Conservation (phyloP, 441 rosid species). For the Eruca vesicaria region DNA sequence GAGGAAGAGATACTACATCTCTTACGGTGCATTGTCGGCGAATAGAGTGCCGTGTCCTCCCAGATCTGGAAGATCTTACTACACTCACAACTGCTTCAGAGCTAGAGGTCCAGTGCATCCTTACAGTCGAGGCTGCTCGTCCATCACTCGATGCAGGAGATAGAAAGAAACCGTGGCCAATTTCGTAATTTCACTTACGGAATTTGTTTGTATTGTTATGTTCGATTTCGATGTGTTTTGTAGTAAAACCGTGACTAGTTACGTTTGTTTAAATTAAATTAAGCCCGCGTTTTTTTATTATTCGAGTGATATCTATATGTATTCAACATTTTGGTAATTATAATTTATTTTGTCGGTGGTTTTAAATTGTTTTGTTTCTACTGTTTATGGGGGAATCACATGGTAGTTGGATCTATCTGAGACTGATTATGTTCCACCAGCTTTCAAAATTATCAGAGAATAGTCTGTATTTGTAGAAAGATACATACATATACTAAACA, state of each 20-base stretch:
- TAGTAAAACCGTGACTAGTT: constrained; percentile 11
- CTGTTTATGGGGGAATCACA: no score
- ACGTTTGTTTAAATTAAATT: background rate
- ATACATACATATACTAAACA: no score
- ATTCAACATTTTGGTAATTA: no score
- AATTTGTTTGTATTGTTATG: background rate
- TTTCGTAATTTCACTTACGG: constrained; percentile 3
- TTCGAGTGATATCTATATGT: no score
- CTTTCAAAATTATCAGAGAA: no score
- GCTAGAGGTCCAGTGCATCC: constrained; percentile 71
- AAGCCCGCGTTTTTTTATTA: background rate
- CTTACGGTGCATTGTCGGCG: constrained; percentile 87
- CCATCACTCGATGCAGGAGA: constrained; percentile 77
- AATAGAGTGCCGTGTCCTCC: constrained; percentile 88
- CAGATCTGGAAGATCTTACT: constrained; percentile 89
- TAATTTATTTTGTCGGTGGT: no score
- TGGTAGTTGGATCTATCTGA: no score
- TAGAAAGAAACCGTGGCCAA: constrained; percentile 2
- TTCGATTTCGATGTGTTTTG: background rate
- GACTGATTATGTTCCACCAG: no score
- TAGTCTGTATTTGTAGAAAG: no score
- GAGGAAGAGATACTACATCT: constrained; percentile 63
- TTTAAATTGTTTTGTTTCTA: no score
- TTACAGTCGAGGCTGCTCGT: constrained; percentile 71
- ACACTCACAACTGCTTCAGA: constrained; percentile 74